phyloP scores from a whole-genome alignment of 495 filamentous ascomycete species.

The Bombardia bombarda region DNA sequence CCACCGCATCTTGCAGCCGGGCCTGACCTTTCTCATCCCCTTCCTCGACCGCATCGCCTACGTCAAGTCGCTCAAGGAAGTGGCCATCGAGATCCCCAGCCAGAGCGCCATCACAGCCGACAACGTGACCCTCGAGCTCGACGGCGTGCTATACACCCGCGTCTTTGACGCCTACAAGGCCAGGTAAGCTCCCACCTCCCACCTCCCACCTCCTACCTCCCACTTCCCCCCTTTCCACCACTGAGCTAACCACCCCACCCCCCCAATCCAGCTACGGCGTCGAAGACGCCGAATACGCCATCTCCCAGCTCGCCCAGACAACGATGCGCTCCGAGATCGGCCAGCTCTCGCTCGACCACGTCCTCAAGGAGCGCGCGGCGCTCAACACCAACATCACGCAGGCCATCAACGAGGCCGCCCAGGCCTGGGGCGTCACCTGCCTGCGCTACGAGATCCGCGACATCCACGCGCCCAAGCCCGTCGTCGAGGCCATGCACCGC shows the following conservation, averaged over 20 bases:
- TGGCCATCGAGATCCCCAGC: conserved; percentile 85
- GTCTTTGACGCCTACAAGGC: conserved; percentile 98
- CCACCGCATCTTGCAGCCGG: conserved; percentile 82
- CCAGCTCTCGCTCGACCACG: conserved; percentile 91
- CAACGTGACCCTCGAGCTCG: conserved; percentile 93
- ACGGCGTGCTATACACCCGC: conserved; percentile 89
- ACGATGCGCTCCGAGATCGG: conserved; percentile 99
- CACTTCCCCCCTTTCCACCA: background rate
- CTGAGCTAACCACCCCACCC: conserved; percentile 12
- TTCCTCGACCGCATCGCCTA: conserved; percentile 95
- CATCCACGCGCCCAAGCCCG: conserved; percentile 89
- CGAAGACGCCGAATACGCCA: conserved; percentile 97
- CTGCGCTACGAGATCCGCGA: conserved; percentile 96
- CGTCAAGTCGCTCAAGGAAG: conserved; percentile 94
- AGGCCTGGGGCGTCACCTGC: conserved; percentile 93
- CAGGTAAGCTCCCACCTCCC: conserved; percentile 48
- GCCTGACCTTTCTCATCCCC: conserved; percentile 80
- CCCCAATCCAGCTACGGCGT: conserved; percentile 70
- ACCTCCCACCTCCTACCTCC: conserved; percentile 1
- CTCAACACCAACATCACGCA: conserved; percentile 96
- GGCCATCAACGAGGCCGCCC: conserved; percentile 95
- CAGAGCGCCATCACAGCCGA: conserved; percentile 97
- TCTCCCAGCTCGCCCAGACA: conserved; percentile 94
- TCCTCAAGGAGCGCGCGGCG: conserved; percentile 88
- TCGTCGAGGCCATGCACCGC: conserved; percentile 95